phyloP scores from a whole-genome alignment of 805 yeast species.

The Zygosaccharomyces siamensis region DNA sequence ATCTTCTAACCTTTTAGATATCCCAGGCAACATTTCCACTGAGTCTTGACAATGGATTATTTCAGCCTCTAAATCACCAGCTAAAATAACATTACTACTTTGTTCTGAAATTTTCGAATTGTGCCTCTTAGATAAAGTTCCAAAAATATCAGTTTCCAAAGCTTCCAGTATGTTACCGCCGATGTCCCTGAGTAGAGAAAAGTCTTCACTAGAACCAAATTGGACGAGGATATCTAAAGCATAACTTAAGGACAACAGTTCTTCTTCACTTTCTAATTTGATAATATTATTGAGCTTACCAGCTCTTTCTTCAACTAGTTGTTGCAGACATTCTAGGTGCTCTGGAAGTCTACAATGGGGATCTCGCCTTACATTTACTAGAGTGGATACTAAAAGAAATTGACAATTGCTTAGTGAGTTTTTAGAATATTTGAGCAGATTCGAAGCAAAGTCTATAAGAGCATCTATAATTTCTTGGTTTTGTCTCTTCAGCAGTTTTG shows the following conservation, averaged over 20 bases:
- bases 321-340: slow-evolving; percentile 4
- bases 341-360: slow-evolving; percentile 10
- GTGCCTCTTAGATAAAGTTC: slow-evolving; percentile 1
- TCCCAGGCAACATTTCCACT: slow-evolving; percentile 19
- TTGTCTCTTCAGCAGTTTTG: slow-evolving; percentile 24
- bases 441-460: slow-evolving; percentile 14
- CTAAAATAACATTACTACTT: slow-evolving; percentile 18
- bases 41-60: slow-evolving; percentile 1
- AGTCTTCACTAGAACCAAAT: slow-evolving; percentile 1
- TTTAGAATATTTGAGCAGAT: slow-evolving; percentile 13
- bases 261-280: slow-evolving; percentile 15
- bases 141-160: slow-evolving; percentile 2
- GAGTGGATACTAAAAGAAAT: slow-evolving; percentile 13
- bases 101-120: slow-evolving; percentile 18
- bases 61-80: slow-evolving; percentile 8
- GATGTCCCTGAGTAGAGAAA: slow-evolving; percentile 6
- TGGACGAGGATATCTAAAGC: slow-evolving; percentile 11
- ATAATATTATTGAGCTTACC: slow-evolving; percentile 8
- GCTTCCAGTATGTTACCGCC: slow-evolving; percentile 5
- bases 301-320: slow-evolving; percentile 9
- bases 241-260: slow-evolving; percentile 10
- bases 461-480: slow-evolving; percentile 18
- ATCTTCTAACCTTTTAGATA: slow-evolving; percentile 23
- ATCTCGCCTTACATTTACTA: slow-evolving; percentile 12
- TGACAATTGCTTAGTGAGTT: slow-evolving; percentile 22